A percentile compares a stretch with the other conserved stretches of the same genome.
Conservation (phyloP, 129 eudicot genomes). For the Lactuca saligna region DNA sequence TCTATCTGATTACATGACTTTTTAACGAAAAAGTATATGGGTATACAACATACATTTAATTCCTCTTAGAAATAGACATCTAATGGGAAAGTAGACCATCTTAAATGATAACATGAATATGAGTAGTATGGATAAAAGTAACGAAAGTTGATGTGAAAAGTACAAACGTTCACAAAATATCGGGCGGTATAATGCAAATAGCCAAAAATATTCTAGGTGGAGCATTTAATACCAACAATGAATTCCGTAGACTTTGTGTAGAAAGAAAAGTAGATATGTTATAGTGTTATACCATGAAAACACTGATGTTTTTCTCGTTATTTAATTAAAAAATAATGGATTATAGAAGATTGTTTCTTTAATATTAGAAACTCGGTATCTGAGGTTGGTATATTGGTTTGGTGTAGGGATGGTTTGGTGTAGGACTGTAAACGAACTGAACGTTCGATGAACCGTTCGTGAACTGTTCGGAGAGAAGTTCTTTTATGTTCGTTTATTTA, state of each 20-base stretch:
- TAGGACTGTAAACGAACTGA: no score
- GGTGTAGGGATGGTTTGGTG: no score
- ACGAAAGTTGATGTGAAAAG: constrained; percentile 2
- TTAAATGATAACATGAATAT: neutral
- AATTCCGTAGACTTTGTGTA: neutral
- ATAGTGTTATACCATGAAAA: no score
- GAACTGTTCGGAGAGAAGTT: no score
- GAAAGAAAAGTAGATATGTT: neutral
- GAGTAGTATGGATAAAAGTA: neutral
- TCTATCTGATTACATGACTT: no score
- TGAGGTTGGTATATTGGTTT: no score
- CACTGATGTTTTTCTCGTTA: neutral
- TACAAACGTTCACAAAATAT: neutral
- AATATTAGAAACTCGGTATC: no score
- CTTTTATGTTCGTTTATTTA: no score
- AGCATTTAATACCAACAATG: constrained; percentile 12
- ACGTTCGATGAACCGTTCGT: no score
- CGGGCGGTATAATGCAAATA: constrained; percentile 8
- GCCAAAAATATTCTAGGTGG: neutral
- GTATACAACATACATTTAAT: neutral
- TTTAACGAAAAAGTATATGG: no score
- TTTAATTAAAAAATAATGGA: neutral
- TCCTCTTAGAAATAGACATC: neutral
- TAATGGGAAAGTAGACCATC: no score
- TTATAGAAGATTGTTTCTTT: neutral